These are phyloP conservation scores for Clonostachys rhizophaga DNA, from an alignment of 2,329 filamentous ascomycete species.

Conservation along the genomic window DNA sequence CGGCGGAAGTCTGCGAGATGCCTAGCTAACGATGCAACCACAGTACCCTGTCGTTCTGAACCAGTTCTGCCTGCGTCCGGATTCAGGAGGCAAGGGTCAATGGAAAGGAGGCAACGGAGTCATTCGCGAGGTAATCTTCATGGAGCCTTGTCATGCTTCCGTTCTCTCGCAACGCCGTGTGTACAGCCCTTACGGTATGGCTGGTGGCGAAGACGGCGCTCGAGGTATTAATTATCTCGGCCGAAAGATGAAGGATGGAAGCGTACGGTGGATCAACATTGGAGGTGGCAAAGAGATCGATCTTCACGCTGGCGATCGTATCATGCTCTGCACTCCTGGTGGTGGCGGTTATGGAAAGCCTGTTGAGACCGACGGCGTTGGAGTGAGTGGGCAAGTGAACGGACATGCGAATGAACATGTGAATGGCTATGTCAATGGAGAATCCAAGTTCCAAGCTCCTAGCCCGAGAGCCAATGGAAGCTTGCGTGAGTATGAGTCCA, in stretches of 20 bases:
- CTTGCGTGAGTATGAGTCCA: neutral
- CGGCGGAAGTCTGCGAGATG: neutral
- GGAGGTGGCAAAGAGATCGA: constrained; percentile 13
- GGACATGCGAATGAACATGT: neutral
- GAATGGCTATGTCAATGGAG: neutral
- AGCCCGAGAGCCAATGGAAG: neutral
- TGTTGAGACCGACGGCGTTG: neutral
- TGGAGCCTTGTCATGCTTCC: constrained; percentile 67
- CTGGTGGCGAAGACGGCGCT: constrained; percentile 61
- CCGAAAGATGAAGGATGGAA: constrained; percentile 47
- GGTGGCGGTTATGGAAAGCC: constrained; percentile 4
- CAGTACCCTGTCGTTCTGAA: neutral
- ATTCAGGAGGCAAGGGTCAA: constrained; percentile 18
- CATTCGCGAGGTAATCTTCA: constrained; percentile 72
- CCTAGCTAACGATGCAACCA: neutral
- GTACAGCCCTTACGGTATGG: constrained; percentile 67
- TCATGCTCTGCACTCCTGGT: constrained; percentile 9
- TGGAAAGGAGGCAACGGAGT: constrained; percentile 71
- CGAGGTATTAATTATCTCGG: constrained; percentile 35
- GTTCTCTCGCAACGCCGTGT: constrained; percentile 73
- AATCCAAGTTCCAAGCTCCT: neutral
- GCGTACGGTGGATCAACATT: constrained; percentile 37
- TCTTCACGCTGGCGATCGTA: constrained; percentile 6
- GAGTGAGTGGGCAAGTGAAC: neutral
- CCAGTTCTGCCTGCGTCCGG: neutral